Conservation (phyloP, 129 eudicot genomes). For the Chrysanthemum lavandulifolium region DNA sequence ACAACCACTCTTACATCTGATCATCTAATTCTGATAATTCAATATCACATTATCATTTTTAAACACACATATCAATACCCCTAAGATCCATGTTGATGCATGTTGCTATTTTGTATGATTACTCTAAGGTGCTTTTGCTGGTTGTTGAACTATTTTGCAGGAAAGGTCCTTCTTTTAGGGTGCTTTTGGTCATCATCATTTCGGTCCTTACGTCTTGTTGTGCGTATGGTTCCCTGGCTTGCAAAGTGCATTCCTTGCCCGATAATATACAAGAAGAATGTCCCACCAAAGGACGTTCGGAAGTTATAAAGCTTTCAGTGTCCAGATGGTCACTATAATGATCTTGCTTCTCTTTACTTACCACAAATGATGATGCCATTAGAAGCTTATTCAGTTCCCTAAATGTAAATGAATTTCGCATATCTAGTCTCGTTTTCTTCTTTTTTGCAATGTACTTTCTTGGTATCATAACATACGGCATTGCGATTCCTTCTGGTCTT, state of each 20-base stretch:
- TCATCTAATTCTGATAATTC: too few relatives aligned
- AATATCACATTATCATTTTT: too few relatives aligned
- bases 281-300: slow-evolving; percentile 73
- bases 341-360: slow-evolving; percentile 95
- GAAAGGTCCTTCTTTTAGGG: slow-evolving; percentile 75
- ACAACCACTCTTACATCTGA: too few relatives aligned
- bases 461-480: slow-evolving; percentile 87
- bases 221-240: slow-evolving; percentile 94
- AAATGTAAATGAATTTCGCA: slow-evolving; percentile 50
- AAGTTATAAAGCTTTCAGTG: slow-evolving; percentile 88
- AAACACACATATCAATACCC: too few relatives aligned
- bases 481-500: slow-evolving; percentile 93
- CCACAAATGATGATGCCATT: slow-evolving; percentile 95
- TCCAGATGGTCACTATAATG: slow-evolving; percentile 75
- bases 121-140: neutral
- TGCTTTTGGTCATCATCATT: slow-evolving; percentile 58
- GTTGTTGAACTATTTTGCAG: slow-evolving; percentile 41
- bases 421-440: slow-evolving; percentile 63
- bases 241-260: slow-evolving; percentile 82
- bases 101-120: too few relatives aligned
- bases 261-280: slow-evolving; percentile 43
- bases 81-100: too few relatives aligned
- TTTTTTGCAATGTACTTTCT: slow-evolving; percentile 56
- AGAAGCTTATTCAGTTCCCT: slow-evolving; percentile 66
- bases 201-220: slow-evolving; percentile 86